These are phyloP conservation scores for Fomitiporia mediterranea DNA, from an alignment of 1,284 basidiomycete genomes.

Conservation along the genomic window DNA sequence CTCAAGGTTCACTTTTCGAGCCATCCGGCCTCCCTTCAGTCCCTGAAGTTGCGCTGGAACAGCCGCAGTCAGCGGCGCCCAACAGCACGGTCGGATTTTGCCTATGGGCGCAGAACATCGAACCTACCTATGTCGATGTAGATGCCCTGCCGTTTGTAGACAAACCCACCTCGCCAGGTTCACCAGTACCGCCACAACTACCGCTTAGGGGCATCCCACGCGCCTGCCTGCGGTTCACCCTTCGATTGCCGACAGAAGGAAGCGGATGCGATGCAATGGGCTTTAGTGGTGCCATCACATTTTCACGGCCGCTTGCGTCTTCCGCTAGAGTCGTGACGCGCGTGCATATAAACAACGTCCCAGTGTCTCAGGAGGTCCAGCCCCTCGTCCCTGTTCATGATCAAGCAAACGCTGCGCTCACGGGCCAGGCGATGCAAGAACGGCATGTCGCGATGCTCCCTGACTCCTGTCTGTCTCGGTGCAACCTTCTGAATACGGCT, in stretches of 20 bases:
- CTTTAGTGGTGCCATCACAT: constrained; percentile 52
- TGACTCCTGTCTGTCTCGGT: constrained; percentile 53
- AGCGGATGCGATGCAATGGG: constrained; percentile 51
- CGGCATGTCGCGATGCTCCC: constrained; percentile 49
- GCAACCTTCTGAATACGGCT: constrained; percentile 55
- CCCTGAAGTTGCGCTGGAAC: constrained; percentile 6
- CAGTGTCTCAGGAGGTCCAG: constrained; percentile 47
- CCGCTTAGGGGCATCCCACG: constrained; percentile 16
- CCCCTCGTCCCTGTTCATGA: constrained; percentile 40
- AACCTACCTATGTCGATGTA: constrained; percentile 50
- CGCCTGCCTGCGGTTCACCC: constrained; percentile 44
- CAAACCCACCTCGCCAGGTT: constrained; percentile 30
- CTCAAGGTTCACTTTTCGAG: constrained; percentile 10
- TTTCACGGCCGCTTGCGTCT: constrained; percentile 46
- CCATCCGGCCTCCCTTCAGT: constrained; percentile 12
- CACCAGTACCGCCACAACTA: constrained; percentile 22
- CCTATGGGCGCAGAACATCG: constrained; percentile 65
- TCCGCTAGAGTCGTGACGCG: constrained; percentile 58
- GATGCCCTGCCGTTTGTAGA: constrained; percentile 37
- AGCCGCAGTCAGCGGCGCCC: constrained; percentile 20
- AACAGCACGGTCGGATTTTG: constrained; percentile 37
- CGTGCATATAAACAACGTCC: constrained; percentile 46
- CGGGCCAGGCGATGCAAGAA: constrained; percentile 20
- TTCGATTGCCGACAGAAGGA: constrained; percentile 40
- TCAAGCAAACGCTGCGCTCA: constrained; percentile 21